These are phyloP conservation scores for Naganishia onofrii DNA, from an alignment of 768 basidiomycete genomes.

Conservation along the genomic window DNA sequence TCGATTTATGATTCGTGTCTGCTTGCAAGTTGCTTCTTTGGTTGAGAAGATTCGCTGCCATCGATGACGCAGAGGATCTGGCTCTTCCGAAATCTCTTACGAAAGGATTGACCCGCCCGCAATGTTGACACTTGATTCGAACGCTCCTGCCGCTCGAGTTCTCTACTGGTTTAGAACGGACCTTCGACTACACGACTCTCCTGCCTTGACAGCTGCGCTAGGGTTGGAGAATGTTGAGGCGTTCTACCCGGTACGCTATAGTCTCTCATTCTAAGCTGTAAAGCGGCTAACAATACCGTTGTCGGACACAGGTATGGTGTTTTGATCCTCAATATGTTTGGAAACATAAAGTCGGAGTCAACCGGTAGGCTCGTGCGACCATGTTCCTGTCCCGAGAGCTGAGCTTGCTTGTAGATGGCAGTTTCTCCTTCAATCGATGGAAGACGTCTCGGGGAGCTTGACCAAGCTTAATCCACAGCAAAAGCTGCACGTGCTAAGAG, in stretches of 20 bases:
- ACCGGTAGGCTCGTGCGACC: slow-evolving; percentile 41
- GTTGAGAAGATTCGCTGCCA: too few species aligned
- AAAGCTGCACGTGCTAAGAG: slow-evolving; percentile 49
- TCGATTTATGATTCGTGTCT: background rate
- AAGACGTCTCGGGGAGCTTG: slow-evolving; percentile 41
- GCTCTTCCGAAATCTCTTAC: too few species aligned
- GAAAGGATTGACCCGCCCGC: too few species aligned
- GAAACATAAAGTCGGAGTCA: slow-evolving; percentile 48
- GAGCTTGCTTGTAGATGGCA: slow-evolving; percentile 29
- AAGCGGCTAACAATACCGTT: background rate
- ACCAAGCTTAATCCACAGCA: slow-evolving; percentile 45
- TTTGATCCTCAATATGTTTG: slow-evolving; percentile 50
- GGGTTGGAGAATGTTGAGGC: slow-evolving; percentile 29
- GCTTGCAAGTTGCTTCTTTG: too few species aligned
- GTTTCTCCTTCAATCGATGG: slow-evolving; percentile 48
- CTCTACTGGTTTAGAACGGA: slow-evolving; percentile 54
- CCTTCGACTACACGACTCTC: slow-evolving; percentile 50
- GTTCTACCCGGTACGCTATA: slow-evolving; percentile 38
- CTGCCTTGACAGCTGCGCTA: slow-evolving; percentile 43
- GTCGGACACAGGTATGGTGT: slow-evolving; percentile 37
- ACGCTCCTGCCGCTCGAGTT: slow-evolving; percentile 34
- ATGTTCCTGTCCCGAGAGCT: background rate
- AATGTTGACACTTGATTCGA: background rate
- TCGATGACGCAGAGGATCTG: too few species aligned
- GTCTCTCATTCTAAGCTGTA: too few species aligned